Evolutionary conservation across 805 yeast species (phyloP).

Genomic region (Zygosaccharomyces bisporus): DNA sequence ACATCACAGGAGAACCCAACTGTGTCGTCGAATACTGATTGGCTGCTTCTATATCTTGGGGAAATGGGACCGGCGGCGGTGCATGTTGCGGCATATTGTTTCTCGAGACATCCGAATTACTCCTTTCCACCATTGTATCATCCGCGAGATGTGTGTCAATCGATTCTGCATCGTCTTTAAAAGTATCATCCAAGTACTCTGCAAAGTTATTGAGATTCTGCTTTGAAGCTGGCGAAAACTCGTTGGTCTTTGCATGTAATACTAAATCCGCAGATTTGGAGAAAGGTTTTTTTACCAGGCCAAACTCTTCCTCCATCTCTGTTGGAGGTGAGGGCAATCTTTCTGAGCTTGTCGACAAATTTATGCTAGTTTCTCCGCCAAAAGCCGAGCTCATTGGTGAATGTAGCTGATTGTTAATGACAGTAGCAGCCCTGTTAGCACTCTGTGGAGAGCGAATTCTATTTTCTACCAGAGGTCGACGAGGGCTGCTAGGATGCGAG

Average conservation of each 20-base stretch:
- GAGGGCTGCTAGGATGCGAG: constrained; percentile 28
- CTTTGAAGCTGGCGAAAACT: constrained; percentile 32
- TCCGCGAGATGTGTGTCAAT: neutral
- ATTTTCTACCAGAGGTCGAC: constrained; percentile 13
- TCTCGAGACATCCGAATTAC: neutral
- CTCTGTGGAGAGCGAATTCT: constrained; percentile 25
- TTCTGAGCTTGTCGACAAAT: neutral
- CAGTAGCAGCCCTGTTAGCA: constrained; percentile 31
- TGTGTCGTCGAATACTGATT: constrained; percentile 8
- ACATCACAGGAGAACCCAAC: constrained; percentile 25
- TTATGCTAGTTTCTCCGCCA: constrained; percentile 5
- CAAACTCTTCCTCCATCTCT: constrained; percentile 6
- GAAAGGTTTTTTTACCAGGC: constrained; percentile 7
- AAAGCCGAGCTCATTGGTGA: constrained; percentile 30
- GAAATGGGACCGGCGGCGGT: constrained; percentile 15
- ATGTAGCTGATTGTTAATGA: constrained; percentile 34
- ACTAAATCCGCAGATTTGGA: constrained; percentile 1
- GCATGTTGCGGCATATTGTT: constrained; percentile 11
- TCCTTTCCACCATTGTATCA: constrained; percentile 3
- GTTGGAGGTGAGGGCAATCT: constrained; percentile 8
- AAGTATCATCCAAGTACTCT: constrained; percentile 27
- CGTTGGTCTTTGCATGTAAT: constrained; percentile 9
- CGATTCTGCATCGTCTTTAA: constrained; percentile 17
- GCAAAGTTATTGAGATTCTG: constrained; percentile 29
- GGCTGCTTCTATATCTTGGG: constrained; percentile 10